phyloP scores from a whole-genome alignment of 2,329 filamentous ascomycete genomes.

The Diaporthe australafricana region DNA sequence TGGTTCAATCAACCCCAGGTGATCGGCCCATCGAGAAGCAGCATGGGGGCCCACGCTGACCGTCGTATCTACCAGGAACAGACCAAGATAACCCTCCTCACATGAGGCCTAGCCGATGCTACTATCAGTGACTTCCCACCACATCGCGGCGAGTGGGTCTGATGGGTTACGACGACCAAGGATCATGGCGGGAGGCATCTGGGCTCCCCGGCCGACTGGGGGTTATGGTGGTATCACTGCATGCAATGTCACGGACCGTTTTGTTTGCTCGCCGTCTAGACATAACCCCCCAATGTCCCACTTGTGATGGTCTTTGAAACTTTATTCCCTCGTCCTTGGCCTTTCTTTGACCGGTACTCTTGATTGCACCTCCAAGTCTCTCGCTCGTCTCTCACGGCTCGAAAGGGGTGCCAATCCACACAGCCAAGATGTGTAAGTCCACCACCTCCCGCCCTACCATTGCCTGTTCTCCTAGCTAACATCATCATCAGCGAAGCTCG shows the following conservation, averaged over 20 bases:
- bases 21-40: too few species aligned
- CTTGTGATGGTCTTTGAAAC: not conserved
- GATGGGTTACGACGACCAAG: not conserved
- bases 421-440: constrained; percentile 34
- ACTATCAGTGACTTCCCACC: not conserved
- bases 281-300: not conserved
- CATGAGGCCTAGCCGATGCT: not conserved
- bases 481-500: not conserved
- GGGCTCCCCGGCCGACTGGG: not conserved
- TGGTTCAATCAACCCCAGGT: too few species aligned
- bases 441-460: too few species aligned
- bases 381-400: not conserved
- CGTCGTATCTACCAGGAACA: not conserved
- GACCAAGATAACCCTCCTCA: not conserved
- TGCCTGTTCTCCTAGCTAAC: not conserved
- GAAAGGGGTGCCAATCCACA: not conserved
- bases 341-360: not conserved
- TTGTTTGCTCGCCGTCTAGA: not conserved
- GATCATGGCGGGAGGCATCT: not conserved
- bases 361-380: not conserved
- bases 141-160: not conserved
- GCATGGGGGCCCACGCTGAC: too few species aligned
- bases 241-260: not conserved
- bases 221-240: not conserved
- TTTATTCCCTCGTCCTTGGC: not conserved